A percentile compares a stretch with the other conserved stretches of the same genome.
These are phyloP conservation scores for Isoetes taiwanensis DNA, from an alignment of 75 land plant species.

Conservation along the genomic window DNA sequence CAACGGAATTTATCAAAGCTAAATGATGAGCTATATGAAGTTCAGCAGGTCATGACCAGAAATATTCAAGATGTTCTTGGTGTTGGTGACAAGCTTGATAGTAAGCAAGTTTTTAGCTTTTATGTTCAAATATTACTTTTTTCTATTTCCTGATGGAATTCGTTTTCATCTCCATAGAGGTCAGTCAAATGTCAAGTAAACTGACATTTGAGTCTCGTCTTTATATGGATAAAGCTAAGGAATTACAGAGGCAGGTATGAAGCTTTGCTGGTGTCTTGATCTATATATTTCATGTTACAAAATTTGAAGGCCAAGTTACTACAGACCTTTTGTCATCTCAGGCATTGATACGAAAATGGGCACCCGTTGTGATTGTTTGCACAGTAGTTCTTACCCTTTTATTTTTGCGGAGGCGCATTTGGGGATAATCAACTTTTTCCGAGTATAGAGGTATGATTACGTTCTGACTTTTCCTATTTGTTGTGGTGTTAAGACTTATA, in stretches of 20 bases:
- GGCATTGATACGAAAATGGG: constrained; percentile 93
- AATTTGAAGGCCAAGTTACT: too few relatives aligned
- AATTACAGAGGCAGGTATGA: constrained; percentile 84
- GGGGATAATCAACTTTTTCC: too few relatives aligned
- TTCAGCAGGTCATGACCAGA: constrained; percentile 96
- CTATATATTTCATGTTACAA: too few relatives aligned
- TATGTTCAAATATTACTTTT: not conserved
- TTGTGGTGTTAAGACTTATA: too few relatives aligned
- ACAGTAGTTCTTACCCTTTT: constrained; percentile 72
- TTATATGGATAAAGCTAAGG: constrained; percentile 87
- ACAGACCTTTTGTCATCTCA: constrained; percentile 18
- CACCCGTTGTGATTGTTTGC: constrained; percentile 83
- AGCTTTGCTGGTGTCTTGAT: constrained; percentile 5
- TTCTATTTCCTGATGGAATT: constrained; percentile 2
- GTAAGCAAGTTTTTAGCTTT: constrained; percentile 34
- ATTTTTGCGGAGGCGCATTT: constrained; percentile 38
- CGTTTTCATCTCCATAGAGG: too few relatives aligned
- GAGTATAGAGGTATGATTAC: too few relatives aligned
- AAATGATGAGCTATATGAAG: constrained; percentile 93
- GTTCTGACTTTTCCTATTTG: too few relatives aligned
- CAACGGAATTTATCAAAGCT: constrained; percentile 84
- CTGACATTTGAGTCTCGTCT: constrained; percentile 86
- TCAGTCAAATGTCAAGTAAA: constrained; percentile 84
- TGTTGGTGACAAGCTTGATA: constrained; percentile 91
- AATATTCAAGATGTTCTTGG: constrained; percentile 97